Evolutionary conservation across 1,284 basidiomycete genomes (phyloP).

Genomic region (Malassezia sympodialis): DNA sequence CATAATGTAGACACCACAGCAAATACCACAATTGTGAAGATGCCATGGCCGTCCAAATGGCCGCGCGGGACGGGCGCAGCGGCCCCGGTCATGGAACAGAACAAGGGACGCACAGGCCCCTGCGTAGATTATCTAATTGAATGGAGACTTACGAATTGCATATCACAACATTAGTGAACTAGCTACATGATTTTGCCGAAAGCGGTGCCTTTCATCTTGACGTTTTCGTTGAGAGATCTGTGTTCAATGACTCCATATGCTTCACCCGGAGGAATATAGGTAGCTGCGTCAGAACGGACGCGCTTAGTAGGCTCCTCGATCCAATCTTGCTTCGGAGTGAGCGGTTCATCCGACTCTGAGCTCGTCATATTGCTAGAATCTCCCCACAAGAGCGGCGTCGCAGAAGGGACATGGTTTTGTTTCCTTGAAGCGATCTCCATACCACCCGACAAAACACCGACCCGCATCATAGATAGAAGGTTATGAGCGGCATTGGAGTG

Average conservation of each 20-base stretch:
- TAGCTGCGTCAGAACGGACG: slow-evolving; percentile 15
- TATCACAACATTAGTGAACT: background rate
- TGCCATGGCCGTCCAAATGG: slow-evolving; percentile 37
- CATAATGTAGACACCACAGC: slow-evolving; percentile 39
- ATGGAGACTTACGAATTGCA: background rate
- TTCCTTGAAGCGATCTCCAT: slow-evolving; percentile 26
- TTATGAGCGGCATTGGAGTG: slow-evolving; percentile 47
- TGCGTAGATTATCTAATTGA: background rate
- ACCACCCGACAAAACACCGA: slow-evolving; percentile 45
- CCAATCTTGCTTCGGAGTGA: slow-evolving; percentile 17
- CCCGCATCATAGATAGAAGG: slow-evolving; percentile 44
- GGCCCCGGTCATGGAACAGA: background rate
- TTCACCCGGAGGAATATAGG: slow-evolving; percentile 40
- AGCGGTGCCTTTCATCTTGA: slow-evolving; percentile 27
- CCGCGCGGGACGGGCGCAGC: background rate
- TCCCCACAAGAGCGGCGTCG: background rate
- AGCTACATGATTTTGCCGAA: slow-evolving; percentile 19
- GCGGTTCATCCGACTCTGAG: slow-evolving; percentile 21
- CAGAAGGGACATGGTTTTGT: background rate
- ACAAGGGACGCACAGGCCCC: background rate
- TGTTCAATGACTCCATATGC: slow-evolving; percentile 37
- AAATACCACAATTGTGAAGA: slow-evolving; percentile 44
- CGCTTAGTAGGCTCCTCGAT: background rate
- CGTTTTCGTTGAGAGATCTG: slow-evolving; percentile 27
- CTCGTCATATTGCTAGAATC: slow-evolving; percentile 17